Conservation (phyloP, 2,329 filamentous ascomycete genomes). For the Fusarium sp. region DNA sequence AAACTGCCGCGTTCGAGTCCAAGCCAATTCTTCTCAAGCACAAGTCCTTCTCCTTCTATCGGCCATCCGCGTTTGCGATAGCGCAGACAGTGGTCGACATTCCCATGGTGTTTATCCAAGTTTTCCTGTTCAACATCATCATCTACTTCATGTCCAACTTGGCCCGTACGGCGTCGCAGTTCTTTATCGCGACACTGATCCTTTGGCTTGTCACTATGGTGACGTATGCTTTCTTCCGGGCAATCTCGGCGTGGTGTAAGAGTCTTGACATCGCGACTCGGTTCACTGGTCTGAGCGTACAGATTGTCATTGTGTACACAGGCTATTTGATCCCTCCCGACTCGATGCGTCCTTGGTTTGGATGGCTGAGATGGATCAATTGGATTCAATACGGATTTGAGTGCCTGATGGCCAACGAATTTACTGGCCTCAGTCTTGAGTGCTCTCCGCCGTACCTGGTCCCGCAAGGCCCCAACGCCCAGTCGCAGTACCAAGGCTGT, state of each 20-base stretch:
- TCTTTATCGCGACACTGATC: constrained; percentile 74
- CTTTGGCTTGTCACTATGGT: constrained; percentile 68
- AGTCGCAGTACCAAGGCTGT: constrained; percentile 63
- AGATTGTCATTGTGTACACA: constrained; percentile 75
- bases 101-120: constrained; percentile 71
- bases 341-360: constrained; percentile 67
- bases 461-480: constrained; percentile 54
- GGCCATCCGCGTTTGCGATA: constrained; percentile 67
- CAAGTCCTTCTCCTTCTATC: constrained; percentile 77
- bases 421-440: constrained; percentile 65
- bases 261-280: constrained; percentile 73
- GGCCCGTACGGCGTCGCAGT: constrained; percentile 72
- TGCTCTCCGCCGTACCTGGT: constrained; percentile 70
- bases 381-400: constrained; percentile 78
- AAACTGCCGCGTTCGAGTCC: constrained; percentile 72
- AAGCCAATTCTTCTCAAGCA: constrained; percentile 77
- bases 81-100: constrained; percentile 70
- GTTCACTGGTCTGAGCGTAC: constrained; percentile 66
- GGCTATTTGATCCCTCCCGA: constrained; percentile 72
- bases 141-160: constrained; percentile 85
- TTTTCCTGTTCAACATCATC: constrained; percentile 75
- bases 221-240: constrained; percentile 70
- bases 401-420: constrained; percentile 74
- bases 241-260: constrained; percentile 68
- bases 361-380: constrained; percentile 77